Base-by-base conservation (phyloP, 2,329 filamentous ascomycete species). In the Penicillium sp. region DNA sequence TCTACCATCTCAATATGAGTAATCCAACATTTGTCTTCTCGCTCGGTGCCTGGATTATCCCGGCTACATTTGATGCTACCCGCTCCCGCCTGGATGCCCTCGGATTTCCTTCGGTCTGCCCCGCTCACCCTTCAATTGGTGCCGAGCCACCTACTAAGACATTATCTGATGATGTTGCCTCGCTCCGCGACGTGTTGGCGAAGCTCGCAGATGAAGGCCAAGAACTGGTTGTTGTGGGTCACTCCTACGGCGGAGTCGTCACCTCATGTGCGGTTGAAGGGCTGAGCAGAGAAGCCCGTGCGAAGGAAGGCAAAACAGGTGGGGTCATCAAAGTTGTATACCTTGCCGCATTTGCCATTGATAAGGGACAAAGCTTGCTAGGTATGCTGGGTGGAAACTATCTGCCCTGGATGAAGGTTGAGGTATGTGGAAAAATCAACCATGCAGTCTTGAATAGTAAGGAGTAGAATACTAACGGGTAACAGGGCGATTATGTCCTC, bases 1-100 rank as follows among this genome's bases (percentile, higher is more conserved):
- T 9, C 27, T 26, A 26, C 5, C 11, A 16, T 19, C 6, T 39
- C 31, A 43, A 41, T 6, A 62, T 58, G 50, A 62, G 37, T 41
- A 54, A 61, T 44, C 63, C 65, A 13, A 66, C 60, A 5, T 66
- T 79, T 19, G 65, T 79, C 16, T 71, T 79, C 48, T 70, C 71
- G 11, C 73, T 75, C 0, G 77, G 77, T 14, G 76, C 75, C 14
- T 79, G 75, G 74, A 65, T 77, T 50, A 60, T 59, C 1, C 68
- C 75, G 3, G 53, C 56, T 26, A 62, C 67, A 53, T 79, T 70
- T 50, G 59, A 70, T 29, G 55, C 59, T 2, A 61, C 75, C 2
- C 68, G 68, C 11, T 56, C 67, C 14, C 64, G 60, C 9, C 73
- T 79, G 6, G 52, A 68, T 9, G 52, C 44, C 3, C 63, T 67